Evolutionary conservation across 2,329 filamentous ascomycete species (phyloP), one percentile per base, ranked within the genome.

Genomic region (Lithohypha guttulata): DNA sequence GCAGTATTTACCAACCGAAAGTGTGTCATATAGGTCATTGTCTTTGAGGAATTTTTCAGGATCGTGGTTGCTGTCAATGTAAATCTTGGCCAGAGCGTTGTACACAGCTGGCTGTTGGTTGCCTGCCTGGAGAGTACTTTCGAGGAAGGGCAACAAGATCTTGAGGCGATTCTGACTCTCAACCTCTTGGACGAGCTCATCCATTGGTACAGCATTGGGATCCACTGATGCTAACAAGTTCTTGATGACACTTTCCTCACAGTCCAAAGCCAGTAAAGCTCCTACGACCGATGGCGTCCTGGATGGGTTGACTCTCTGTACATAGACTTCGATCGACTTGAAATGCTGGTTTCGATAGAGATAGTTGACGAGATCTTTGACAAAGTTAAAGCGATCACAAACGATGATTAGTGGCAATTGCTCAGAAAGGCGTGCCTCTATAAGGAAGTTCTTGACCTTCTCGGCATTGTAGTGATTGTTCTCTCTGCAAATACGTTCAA

Each of bases 271-370:
- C 34, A 98, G 71, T 21, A 98, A 69, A 23, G 87, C 91, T 52
- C 91, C 91, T 50, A 98, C 77, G 45, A 98, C 91, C 42, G 86
- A 83, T 4, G 91, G 91, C 4, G 93, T 91, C 53, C 91, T 73
- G 11, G 81, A 71, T 4, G 91, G 87, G 65, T 98, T 98, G 52
- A 98, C 87, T 30, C 85, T 81, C 69, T 98, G 91, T 19, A 98
- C 91, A 53, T 98, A 98, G 7, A 93, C 80, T 66, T 98, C 91
- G 49, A 98, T 98, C 1, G 91, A 94, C 67, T 93, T 86, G 74
- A 95, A 98, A 58, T 96, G 89, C 64, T 98, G 89, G 65, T 93
- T 93, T 71, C 96, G 91, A 70, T 98, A 98, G 6, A 98, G 76
- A 64, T 91, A 95, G 15, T 98, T 74, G 30, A 98, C 85, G 56